A percentile compares a stretch with the other conserved stretches of the same genome.
Evolutionary conservation across 2,329 filamentous ascomycete species (phyloP).

Genomic region (Claviceps sp.): DNA sequence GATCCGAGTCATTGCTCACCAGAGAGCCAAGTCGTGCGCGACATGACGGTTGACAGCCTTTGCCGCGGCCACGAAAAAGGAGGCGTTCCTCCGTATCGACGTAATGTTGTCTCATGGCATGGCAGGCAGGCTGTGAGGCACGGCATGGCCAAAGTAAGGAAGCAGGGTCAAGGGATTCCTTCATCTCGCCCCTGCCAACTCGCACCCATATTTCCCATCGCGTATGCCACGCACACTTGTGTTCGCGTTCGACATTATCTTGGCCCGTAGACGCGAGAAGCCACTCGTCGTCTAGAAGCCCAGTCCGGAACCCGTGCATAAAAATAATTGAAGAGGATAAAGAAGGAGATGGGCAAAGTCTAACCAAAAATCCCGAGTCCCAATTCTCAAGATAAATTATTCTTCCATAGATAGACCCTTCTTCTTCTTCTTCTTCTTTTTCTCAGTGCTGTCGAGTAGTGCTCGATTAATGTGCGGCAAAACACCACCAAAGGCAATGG

Average conservation of each 20-base stretch:
- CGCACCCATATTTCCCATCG: background rate
- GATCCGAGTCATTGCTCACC: background rate
- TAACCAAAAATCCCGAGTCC: slow-evolving; percentile 8
- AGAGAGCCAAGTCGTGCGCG: background rate
- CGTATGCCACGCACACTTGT: background rate
- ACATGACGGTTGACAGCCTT: background rate
- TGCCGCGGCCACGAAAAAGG: background rate
- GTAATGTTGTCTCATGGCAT: background rate
- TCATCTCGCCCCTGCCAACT: no score
- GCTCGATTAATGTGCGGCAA: slow-evolving; percentile 98
- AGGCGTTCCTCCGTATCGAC: background rate
- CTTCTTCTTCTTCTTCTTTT: slow-evolving; percentile 99
- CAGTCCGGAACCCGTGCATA: background rate
- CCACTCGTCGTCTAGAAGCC: slow-evolving; percentile 1
- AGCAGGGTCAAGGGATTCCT: background rate
- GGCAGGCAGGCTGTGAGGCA: no score
- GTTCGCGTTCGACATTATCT: background rate
- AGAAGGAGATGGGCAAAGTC: background rate
- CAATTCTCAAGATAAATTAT: slow-evolving; percentile 13
- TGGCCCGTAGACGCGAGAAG: slow-evolving; percentile 1
- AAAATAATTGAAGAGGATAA: slow-evolving; percentile 5
- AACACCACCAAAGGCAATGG: slow-evolving; percentile 96
- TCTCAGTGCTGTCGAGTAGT: slow-evolving; percentile 51
- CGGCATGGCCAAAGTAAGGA: no score
- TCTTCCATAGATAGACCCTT: slow-evolving; percentile 46